These are phyloP conservation scores for Candida corydali DNA, from an alignment of 805 yeast species.

Conservation along the genomic window DNA sequence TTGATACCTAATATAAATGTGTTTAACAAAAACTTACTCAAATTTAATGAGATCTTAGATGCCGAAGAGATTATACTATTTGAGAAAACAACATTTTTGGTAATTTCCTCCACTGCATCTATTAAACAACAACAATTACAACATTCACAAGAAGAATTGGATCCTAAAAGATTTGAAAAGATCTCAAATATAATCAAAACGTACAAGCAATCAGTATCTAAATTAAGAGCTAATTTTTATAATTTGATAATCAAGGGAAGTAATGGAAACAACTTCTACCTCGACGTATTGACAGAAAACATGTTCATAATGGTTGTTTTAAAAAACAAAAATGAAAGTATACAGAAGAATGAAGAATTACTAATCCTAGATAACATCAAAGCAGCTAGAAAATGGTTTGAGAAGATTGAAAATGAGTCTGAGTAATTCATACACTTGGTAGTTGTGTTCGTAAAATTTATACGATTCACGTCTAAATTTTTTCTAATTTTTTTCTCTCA, in stretches of 20 bases:
- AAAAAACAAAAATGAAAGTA: slow-evolving; percentile 21
- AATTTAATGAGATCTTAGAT: slow-evolving; percentile 67
- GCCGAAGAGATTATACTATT: slow-evolving; percentile 90
- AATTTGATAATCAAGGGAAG: slow-evolving; percentile 67
- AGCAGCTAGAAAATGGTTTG: slow-evolving; percentile 54
- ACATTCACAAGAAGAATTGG: slow-evolving; percentile 36
- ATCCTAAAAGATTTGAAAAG: slow-evolving; percentile 91
- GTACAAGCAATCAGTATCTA: slow-evolving; percentile 87
- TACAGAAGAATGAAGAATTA: slow-evolving; percentile 34
- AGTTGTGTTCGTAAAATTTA: not conserved
- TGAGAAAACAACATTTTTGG: slow-evolving; percentile 89
- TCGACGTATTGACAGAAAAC: slow-evolving; percentile 56
- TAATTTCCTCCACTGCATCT: slow-evolving; percentile 58
- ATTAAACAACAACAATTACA: slow-evolving; percentile 24
- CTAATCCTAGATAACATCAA: slow-evolving; percentile 53
- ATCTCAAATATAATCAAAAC: slow-evolving; percentile 91
- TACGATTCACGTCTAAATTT: not conserved
- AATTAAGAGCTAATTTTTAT: slow-evolving; percentile 79
- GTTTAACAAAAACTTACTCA: slow-evolving; percentile 70
- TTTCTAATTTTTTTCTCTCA: not conserved
- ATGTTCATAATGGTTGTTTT: slow-evolving; percentile 60
- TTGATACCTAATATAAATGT: slow-evolving; percentile 85
- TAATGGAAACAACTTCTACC: slow-evolving; percentile 41
- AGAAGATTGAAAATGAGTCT: slow-evolving; percentile 31
- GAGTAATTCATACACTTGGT: not conserved